Evolutionary conservation across 306 rosid genomes (phyloP).

Genomic region (Coriaria nepalensis): DNA sequence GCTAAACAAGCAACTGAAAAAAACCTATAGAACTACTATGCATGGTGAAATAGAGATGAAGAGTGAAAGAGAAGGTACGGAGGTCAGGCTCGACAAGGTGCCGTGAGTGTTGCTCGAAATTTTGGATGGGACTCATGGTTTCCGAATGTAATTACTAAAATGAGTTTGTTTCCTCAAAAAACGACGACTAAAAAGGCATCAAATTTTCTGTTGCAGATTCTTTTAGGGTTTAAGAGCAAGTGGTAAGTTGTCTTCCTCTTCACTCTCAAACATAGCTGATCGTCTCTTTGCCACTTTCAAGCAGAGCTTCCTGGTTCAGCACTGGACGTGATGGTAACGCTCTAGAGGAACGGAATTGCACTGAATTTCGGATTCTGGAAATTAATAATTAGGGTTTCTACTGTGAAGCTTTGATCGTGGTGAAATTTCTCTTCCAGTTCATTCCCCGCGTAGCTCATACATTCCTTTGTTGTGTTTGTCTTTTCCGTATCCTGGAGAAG

Average conservation of each 20-base stretch:
- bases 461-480: no score
- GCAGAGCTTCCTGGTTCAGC: not conserved
- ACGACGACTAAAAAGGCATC: not conserved
- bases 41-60: not conserved
- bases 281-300: not conserved
- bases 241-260: not conserved
- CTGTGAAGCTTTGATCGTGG: not conserved
- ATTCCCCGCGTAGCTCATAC: no score
- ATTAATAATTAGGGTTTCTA: no score
- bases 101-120: slow-evolving; percentile 86
- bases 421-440: not conserved
- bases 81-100: slow-evolving; percentile 62
- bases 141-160: slow-evolving; percentile 6
- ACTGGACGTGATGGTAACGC: not conserved
- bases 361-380: no score
- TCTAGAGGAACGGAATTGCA: not conserved
- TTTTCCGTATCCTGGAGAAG: no score
- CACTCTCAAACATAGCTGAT: slow-evolving; percentile 1
- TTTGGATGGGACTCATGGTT: slow-evolving; percentile 88
- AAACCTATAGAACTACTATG: not conserved
- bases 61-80: slow-evolving; percentile 29
- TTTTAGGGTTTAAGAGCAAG: slow-evolving; percentile 27
- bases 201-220: slow-evolving; percentile 1
- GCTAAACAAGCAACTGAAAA: not conserved
- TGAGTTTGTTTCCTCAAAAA: not conserved